Evolutionary conservation across 768 basidiomycete genomes (phyloP).

Genomic region (Rhizopogon sp.): DNA sequence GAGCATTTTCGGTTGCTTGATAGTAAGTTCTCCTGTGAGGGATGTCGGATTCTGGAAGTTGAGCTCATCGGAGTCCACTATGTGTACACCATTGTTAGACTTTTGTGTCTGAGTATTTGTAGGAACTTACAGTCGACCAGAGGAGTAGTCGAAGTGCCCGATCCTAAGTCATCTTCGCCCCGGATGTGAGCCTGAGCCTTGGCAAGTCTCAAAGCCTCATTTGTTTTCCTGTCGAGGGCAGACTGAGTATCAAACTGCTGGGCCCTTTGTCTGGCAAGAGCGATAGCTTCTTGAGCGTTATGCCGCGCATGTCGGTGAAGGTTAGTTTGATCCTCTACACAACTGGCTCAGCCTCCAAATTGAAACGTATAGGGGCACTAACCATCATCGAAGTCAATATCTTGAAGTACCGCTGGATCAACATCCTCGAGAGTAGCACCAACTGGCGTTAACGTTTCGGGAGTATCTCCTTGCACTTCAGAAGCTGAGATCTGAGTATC

Average conservation of each 20-base stretch:
- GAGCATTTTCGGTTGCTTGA: slow-evolving; percentile 92
- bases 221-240: slow-evolving; percentile 76
- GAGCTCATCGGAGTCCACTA: slow-evolving; percentile 93
- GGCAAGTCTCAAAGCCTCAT: slow-evolving; percentile 67
- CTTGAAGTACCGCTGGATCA: slow-evolving; percentile 50
- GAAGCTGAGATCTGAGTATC: slow-evolving; percentile 45
- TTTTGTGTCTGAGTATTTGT: background rate
- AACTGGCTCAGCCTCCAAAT: slow-evolving; percentile 1
- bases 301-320: slow-evolving; percentile 78
- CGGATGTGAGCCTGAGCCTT: slow-evolving; percentile 45
- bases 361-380: slow-evolving; percentile 17
- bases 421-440: slow-evolving; percentile 57
- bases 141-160: slow-evolving; percentile 32
- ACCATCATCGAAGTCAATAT: slow-evolving; percentile 93
- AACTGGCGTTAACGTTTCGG: slow-evolving; percentile 39
- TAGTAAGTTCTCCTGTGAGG: slow-evolving; percentile 74
- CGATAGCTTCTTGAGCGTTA: slow-evolving; percentile 88
- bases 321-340: slow-evolving; percentile 80
- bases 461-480: slow-evolving; percentile 64
- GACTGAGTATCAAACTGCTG: slow-evolving; percentile 81
- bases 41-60: slow-evolving; percentile 99
- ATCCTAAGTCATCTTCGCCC: slow-evolving; percentile 39
- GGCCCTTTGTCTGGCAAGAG: slow-evolving; percentile 72
- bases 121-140: slow-evolving; percentile 66
- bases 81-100: slow-evolving; percentile 2